phyloP scores from a whole-genome alignment of 176 grass and related monocot species.

The Lolium perenne region DNA sequence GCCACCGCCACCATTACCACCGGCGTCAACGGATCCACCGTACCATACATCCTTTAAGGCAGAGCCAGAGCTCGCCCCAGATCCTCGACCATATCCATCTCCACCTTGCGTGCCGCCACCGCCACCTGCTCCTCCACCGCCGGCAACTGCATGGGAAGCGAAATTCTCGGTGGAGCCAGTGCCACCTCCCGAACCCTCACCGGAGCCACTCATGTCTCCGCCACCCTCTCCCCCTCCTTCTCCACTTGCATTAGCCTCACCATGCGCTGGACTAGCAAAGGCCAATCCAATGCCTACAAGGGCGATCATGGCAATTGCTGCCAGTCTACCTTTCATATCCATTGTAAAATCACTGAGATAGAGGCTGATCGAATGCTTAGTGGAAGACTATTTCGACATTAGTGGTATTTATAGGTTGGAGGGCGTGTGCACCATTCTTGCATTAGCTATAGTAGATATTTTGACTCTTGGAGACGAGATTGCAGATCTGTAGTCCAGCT shows the following conservation, averaged over 20 bases:
- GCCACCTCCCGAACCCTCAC: neutral
- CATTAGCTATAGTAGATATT: neutral
- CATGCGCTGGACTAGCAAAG: no score
- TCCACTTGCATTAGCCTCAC: neutral
- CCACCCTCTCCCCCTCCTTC: constrained; percentile 10
- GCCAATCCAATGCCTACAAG: neutral
- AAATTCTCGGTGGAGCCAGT: neutral
- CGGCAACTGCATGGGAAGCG: neutral
- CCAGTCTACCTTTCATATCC: neutral
- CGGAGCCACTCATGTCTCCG: neutral
- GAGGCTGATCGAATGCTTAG: neutral
- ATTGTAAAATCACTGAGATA: neutral
- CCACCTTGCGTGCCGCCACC: neutral
- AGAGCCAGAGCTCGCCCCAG: neutral
- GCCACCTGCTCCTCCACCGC: neutral
- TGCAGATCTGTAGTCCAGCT: neutral
- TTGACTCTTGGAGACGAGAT: neutral
- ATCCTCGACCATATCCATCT: neutral
- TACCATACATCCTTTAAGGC: neutral
- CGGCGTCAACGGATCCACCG: neutral
- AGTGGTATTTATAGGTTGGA: neutral
- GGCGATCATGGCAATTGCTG: neutral
- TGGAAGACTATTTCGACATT: neutral
- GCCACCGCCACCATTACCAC: neutral
- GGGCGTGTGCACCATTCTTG: neutral